Percentiles rank a stretch among this genome's conserved stretches.
phyloP scores from a whole-genome alignment of 2,329 filamentous ascomycete genomes.

The Malbranchea cinnamomea region DNA sequence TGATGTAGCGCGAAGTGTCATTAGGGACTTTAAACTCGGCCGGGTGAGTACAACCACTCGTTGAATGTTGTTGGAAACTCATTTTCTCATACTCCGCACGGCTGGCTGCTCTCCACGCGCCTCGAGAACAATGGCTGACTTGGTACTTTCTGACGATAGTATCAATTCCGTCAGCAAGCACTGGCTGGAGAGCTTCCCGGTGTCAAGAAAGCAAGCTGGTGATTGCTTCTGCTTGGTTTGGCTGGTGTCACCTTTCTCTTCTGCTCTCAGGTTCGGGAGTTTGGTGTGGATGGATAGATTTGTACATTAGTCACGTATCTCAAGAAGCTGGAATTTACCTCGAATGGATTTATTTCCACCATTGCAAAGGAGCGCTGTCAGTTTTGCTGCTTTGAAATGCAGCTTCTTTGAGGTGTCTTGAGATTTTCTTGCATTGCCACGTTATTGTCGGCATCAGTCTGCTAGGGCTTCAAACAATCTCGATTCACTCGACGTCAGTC shows the following conservation, averaged over 20 bases:
- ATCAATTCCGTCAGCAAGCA: conserved; percentile 82
- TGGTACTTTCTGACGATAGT: conserved; percentile 40
- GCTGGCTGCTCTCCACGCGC: neutral
- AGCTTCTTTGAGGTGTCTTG: too few relatives aligned
- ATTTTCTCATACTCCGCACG: neutral
- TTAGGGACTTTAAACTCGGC: conserved; percentile 82
- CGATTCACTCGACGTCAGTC: too few relatives aligned
- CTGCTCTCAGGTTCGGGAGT: conserved; percentile 1
- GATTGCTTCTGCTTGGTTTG: conserved; percentile 18
- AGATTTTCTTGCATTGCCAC: too few relatives aligned
- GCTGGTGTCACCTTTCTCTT: neutral
- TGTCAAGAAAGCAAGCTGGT: conserved; percentile 96
- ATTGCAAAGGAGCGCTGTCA: too few relatives aligned
- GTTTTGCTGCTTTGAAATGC: too few relatives aligned
- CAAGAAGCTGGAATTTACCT: neutral
- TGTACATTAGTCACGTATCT: conserved; percentile 4
- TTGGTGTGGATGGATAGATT: conserved; percentile 1
- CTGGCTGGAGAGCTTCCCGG: conserved; percentile 74
- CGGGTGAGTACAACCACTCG: conserved; percentile 48
- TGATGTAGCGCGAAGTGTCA: conserved; percentile 78
- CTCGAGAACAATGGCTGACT: conserved; percentile 10
- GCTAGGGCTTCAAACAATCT: too few relatives aligned
- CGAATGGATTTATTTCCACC: conserved; percentile 1
- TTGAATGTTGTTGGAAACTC: too few relatives aligned
- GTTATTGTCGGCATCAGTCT: too few relatives aligned